A percentile compares a stretch with the other conserved stretches of the same genome.
Conservation (phyloP, 805 yeast genomes). For the Nakazawaea laoshanensis region DNA sequence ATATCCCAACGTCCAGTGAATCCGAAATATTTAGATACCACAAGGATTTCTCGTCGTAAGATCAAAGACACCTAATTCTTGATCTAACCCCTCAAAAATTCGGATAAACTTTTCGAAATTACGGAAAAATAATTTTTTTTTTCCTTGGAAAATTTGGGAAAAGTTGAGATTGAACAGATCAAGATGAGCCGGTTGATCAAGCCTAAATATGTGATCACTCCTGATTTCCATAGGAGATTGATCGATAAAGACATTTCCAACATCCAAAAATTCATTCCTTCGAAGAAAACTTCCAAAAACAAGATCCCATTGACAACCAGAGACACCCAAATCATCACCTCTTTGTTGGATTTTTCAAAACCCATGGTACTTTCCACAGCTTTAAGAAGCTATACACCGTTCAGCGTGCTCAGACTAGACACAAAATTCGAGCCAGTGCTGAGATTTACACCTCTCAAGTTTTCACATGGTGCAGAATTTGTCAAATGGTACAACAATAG, state of each 20-base stretch:
- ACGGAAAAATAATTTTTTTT: no score
- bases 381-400: background rate
- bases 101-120: background rate
- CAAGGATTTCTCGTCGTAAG: no score
- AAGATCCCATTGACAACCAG: background rate
- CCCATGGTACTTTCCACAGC: background rate
- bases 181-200: background rate
- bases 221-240: conserved; percentile 7
- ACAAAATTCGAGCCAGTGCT: background rate
- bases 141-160: background rate
- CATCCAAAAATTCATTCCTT: background rate
- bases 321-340: conserved; percentile 1
- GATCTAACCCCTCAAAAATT: no score
- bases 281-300: background rate
- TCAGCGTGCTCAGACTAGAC: background rate
- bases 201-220: conserved; percentile 4
- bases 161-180: background rate
- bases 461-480: conserved; percentile 2
- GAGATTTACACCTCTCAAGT: background rate
- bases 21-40: conserved; percentile 15
- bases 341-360: conserved; percentile 1
- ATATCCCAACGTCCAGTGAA: conserved; percentile 19
- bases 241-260: conserved; percentile 4
- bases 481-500: conserved; percentile 1
- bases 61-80: no score